Percentiles rank a stretch among this genome's conserved stretches.
Conservation (phyloP, 306 rosid species). For the Albizia julibrissin region DNA sequence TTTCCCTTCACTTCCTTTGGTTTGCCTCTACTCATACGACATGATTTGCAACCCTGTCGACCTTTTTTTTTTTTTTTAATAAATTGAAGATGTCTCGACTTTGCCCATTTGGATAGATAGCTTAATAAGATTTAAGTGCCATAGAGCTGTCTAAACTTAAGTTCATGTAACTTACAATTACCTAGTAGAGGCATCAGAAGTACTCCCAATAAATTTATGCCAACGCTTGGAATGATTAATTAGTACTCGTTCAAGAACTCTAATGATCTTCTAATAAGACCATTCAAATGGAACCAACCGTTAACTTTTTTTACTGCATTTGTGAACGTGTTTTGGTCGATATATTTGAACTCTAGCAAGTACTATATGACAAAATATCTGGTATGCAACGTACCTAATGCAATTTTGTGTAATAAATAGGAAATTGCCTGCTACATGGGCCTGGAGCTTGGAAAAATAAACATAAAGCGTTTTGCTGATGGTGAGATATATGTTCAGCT, state of each 20-base stretch:
- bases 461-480: constrained; percentile 95
- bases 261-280: background rate
- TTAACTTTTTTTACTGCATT: background rate
- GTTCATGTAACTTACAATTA: background rate
- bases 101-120: background rate
- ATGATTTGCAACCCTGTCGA: background rate
- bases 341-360: constrained; percentile 1
- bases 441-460: constrained; percentile 80
- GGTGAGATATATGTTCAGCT: constrained; percentile 95
- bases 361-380: background rate
- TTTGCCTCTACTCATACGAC: background rate
- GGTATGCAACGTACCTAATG: constrained; percentile 7
- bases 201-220: background rate
- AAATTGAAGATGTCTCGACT: background rate
- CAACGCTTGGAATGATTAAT: background rate
- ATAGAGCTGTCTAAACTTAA: background rate
- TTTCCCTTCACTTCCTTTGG: background rate
- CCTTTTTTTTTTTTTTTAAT: background rate
- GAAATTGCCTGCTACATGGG: constrained; percentile 98
- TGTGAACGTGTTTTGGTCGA: constrained; percentile 8
- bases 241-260: background rate
- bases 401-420: constrained; percentile 35
- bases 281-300: background rate
- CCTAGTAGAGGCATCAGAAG: background rate
- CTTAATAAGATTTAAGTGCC: background rate